Evolutionary conservation across 352 stramenopile genomes (phyloP).

Genomic region (Globisporangium echinulatum): DNA sequence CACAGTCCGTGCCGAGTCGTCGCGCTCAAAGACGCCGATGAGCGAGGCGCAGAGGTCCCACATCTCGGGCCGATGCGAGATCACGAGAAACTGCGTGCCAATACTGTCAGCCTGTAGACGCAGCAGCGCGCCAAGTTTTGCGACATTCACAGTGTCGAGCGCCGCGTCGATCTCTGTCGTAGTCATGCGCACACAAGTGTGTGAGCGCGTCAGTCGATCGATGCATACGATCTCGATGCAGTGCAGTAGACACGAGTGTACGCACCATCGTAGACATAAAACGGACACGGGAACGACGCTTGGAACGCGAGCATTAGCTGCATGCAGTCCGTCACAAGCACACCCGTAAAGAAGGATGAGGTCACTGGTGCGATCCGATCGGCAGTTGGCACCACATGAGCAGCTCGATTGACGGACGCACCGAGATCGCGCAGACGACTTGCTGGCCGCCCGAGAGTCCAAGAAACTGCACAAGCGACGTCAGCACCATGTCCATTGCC

Average conservation of each 20-base stretch:
- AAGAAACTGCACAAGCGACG: conserved; percentile 17
- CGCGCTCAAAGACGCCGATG: conserved; percentile 21
- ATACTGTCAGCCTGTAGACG: conserved; percentile 16
- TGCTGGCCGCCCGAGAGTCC: conserved; percentile 33
- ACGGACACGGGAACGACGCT: conserved; percentile 25
- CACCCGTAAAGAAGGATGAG: too few relatives aligned
- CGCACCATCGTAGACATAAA: conserved; percentile 35
- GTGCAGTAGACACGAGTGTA: not conserved
- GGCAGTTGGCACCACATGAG: too few relatives aligned
- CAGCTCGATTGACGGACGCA: conserved; percentile 1
- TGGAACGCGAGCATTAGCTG: conserved; percentile 36
- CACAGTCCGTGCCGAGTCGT: conserved; percentile 21
- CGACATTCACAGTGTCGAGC: conserved; percentile 30
- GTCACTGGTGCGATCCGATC: too few relatives aligned
- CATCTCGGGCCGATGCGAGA: conserved; percentile 28
- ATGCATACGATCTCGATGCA: not conserved
- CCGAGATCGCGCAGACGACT: conserved; percentile 30
- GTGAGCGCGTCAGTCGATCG: not conserved
- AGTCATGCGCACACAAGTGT: too few relatives aligned
- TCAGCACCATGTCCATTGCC: not conserved
- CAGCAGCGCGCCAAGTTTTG: conserved; percentile 19
- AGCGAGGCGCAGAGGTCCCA: conserved; percentile 20
- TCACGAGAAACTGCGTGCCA: conserved; percentile 26
- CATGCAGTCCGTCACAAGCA: not conserved
- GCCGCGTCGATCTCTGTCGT: conserved; percentile 30